Percentiles rank a stretch among this genome's conserved stretches.
Conservation (phyloP, 768 basidiomycete genomes). For the Termitomyces bulborhizus region DNA sequence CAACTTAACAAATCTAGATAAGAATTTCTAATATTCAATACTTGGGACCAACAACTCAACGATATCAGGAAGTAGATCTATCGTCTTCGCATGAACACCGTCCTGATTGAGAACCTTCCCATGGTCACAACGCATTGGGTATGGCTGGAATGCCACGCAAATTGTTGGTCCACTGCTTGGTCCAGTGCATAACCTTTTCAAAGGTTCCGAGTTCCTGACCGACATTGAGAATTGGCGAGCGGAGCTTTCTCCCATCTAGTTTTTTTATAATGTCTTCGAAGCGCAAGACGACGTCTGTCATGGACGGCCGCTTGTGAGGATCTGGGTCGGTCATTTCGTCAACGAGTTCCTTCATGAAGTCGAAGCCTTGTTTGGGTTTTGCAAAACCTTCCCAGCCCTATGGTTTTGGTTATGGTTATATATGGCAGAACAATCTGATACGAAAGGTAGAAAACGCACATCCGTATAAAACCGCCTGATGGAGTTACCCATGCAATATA, state of each 20-base stretch:
- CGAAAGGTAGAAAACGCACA: not conserved
- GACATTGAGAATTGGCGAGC: constrained; percentile 16
- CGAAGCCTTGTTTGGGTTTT: constrained; percentile 17
- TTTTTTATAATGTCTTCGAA: constrained; percentile 21
- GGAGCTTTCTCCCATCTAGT: constrained; percentile 23
- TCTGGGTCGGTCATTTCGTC: constrained; percentile 29
- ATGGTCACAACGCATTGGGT: no score
- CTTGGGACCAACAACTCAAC: no score
- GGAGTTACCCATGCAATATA: constrained; percentile 30
- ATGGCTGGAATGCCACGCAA: not conserved
- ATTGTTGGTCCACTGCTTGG: not conserved
- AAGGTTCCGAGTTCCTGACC: not conserved
- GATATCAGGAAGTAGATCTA: no score
- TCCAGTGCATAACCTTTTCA: constrained; percentile 3
- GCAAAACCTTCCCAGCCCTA: not conserved
- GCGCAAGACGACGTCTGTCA: constrained; percentile 26
- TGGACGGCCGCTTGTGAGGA: constrained; percentile 27
- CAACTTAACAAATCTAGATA: no score
- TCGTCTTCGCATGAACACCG: no score
- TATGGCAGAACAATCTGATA: no score
- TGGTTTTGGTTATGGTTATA: no score
- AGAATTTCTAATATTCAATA: no score
- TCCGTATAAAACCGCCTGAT: constrained; percentile 16
- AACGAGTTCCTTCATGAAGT: constrained; percentile 24
- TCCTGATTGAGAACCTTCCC: no score